Conservation (phyloP, 306 rosid genomes). For the Calophaca sinica region DNA sequence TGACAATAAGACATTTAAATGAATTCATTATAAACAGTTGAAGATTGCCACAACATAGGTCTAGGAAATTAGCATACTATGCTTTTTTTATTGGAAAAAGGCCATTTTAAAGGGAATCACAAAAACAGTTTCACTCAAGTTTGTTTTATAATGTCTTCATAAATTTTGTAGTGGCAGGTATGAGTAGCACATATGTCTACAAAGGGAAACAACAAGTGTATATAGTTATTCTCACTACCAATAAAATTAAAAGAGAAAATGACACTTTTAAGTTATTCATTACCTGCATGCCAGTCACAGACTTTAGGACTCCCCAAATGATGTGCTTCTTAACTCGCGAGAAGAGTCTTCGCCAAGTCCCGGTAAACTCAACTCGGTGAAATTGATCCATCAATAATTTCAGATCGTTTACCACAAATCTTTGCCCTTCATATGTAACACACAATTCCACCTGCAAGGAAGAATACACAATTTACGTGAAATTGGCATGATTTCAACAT, state of each 20-base stretch:
- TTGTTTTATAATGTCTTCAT: not conserved
- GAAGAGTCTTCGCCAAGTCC: constrained; percentile 91
- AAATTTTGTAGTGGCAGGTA: constrained; percentile 39
- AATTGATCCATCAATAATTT: constrained; percentile 95
- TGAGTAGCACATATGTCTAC: constrained; percentile 7
- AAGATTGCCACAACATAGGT: constrained; percentile 23
- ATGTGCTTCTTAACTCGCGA: constrained; percentile 97
- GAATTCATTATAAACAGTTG: constrained; percentile 27
- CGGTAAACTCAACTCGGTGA: constrained; percentile 85
- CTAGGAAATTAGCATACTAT: constrained; percentile 19
- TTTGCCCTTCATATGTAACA: constrained; percentile 84
- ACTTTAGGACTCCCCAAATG: constrained; percentile 98
- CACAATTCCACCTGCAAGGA: constrained; percentile 79
- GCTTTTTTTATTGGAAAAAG: constrained; percentile 27
- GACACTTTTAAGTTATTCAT: constrained; percentile 26
- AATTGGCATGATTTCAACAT: constrained; percentile 29
- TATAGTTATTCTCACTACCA: constrained; percentile 9
- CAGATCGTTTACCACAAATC: constrained; percentile 86
- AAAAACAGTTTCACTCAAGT: not conserved
- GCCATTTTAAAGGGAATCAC: constrained; percentile 24
- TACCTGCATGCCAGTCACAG: constrained; percentile 99
- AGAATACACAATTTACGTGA: constrained; percentile 14
- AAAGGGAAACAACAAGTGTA: constrained; percentile 3
- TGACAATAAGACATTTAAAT: constrained; percentile 28
- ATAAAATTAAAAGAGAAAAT: constrained; percentile 24